Evolutionary conservation across 768 basidiomycete genomes (phyloP), one percentile per base, ranked within the genome.

Genomic region (Candolleomyces efflorescens): DNA sequence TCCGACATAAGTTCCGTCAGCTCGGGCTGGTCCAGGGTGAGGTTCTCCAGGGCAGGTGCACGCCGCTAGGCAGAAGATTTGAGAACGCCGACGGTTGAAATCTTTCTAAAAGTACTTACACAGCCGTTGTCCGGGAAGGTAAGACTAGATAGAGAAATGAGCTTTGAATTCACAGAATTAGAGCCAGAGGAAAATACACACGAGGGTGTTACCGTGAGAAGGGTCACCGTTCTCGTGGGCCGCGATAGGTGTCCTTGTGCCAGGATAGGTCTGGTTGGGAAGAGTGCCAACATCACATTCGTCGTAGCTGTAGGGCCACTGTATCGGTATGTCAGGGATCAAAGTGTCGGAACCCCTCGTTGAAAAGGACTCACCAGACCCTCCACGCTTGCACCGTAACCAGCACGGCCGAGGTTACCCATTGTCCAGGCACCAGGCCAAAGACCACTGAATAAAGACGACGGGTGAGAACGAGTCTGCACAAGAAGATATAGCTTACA

Each of bases 251-350:
- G 27, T 80, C 10, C 44, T 49, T 5, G 67, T 67, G 11, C 83
- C 88, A 53, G 86, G 82, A 62, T 83, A 69, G 15, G 86, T 82
- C 69, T 94, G 93, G 69, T 92, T 92, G 10, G 81, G 75, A 1
- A 87, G 71, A 1, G 90, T 92, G 5, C 91, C 92, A 9, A 89
- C 80, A 67, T 93, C 91, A 67, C 91, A 92, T 7, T 83, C 68
- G 58, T 87, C 83, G 63, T 87, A 87, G 5, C 78, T 79, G 64
- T 85, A 87, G 27, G 86, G 86, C 84, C 84, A 86, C 82, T 62
- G 62, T 0, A 47, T 32, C 11, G 32, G 32, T 32, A 39, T 53
- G 36, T 2, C 20, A 53, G 38, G 12, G 22, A 15, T 47, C 17
- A 9, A 17, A 20, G 15, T 61, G 44, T 5, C 39, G 18, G n/a